Base-by-base conservation (phyloP, 108 stramenopile species). In the Nannochloropsis salina region DNA sequence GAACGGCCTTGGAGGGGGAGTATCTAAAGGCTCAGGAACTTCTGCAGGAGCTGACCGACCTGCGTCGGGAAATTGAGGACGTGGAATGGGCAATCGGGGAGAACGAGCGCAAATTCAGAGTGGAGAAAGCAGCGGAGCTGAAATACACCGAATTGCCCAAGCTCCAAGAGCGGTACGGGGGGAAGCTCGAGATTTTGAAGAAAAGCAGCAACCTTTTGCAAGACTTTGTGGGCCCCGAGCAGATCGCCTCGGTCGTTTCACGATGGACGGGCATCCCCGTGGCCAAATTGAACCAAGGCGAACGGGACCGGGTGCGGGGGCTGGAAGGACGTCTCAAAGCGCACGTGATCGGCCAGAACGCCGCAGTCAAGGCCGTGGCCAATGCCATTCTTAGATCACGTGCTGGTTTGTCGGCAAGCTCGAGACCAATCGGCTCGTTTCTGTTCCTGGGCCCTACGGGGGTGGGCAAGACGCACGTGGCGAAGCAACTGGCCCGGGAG, bases 221-320 rank as follows among this genome's bases (percentile, higher is more conserved):
- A 10, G 96, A 96, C 80, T 91, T 93, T 8, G 96, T 98, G 31
- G 86, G 93, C 11, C 94, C 96, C 3, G 95, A 98, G 87, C 95
- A 97, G 85, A 95, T 96, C 89, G 95, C 96, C 9, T 88, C 88
- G 83, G 94, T 97, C 21, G 95, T 97, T n/a, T 91, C 94, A 12
- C 92, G 94, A 40, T 96, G 95, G 95, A 98, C 97, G 43, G 97
- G 97, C 42, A 95, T 98, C 51, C 96, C 96, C 41, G 91, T 96
- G 9, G 85, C 84, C 45, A 95, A 94, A 83, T 84, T 98, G 42
- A 42, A 95, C 88, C 90, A 92, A 80, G 92, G 86, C 9, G 98
- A 98, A 91, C 92, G 92, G 82, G 91, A 95, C 41, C 92, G 92
- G 43, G 91, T 97, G 44, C 89, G 94, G 20, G 84, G 81, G 11